phyloP scores from a whole-genome alignment of 176 grass and related monocot species.

The Ensete glaucum region DNA sequence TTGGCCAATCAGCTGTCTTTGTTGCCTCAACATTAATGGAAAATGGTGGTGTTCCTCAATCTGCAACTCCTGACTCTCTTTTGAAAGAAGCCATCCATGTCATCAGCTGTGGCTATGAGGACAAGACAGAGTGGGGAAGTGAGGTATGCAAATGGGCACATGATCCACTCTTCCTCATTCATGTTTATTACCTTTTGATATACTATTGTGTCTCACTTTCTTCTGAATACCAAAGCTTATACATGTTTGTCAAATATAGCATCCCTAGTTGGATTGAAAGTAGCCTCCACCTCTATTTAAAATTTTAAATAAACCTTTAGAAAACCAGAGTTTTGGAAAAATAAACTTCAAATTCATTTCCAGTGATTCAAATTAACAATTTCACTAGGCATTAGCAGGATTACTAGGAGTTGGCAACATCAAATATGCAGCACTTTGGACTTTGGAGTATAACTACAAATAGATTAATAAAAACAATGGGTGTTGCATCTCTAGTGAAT shows the following conservation, averaged over 20 bases:
- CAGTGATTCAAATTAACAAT: too few relatives aligned
- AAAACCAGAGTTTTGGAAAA: neutral
- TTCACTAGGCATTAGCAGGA: too few relatives aligned
- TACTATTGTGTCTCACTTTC: neutral
- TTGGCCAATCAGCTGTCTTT: constrained; percentile 89
- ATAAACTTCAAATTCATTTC: too few relatives aligned
- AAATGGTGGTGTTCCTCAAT: constrained; percentile 90
- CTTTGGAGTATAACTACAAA: too few relatives aligned
- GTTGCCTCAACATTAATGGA: constrained; percentile 97
- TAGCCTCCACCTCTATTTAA: neutral
- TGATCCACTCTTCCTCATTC: neutral
- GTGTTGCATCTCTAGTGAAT: too few relatives aligned
- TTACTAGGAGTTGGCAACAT: too few relatives aligned
- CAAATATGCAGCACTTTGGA: too few relatives aligned
- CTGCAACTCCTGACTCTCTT: constrained; percentile 90
- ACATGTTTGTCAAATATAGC: neutral
- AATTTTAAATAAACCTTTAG: neutral
- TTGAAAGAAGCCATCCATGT: constrained; percentile 99
- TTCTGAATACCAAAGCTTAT: neutral
- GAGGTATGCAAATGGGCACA: constrained; percentile 40
- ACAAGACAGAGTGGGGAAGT: constrained; percentile 82
- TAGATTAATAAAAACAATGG: too few relatives aligned
- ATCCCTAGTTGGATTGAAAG: neutral
- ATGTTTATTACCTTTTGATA: neutral
- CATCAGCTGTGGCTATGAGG: constrained; percentile 98